Evolutionary conservation across 208 protist genomes (phyloP), one percentile per base, ranked within the genome.

Genomic region (Trypanosoma mega): DNA sequence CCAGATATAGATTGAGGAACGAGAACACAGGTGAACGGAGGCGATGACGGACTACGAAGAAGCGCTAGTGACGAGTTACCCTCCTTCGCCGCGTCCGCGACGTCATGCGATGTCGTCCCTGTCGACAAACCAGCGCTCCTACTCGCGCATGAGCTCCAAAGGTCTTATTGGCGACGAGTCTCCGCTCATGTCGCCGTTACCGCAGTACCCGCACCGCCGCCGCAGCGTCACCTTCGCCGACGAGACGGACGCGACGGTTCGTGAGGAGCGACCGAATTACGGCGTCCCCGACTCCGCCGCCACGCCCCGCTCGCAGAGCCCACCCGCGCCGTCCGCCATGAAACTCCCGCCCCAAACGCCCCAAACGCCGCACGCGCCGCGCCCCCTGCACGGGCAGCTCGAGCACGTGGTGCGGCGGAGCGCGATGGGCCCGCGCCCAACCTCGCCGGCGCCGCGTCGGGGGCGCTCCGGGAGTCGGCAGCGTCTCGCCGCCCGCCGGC

Each of bases 181-280:
- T 12, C 86, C 79, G 21, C 78, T 77, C 36, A 45, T 89, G 44
- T 95, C 89, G 1, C 89, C 89, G 34, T 58, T 95, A 26, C 89
- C 89, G 11, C 78, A 80, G 50, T 91, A 86, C 74, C 80, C 89
- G 12, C 63, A 72, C 30, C 77, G 79, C 8, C 78, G 75, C 7
- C 82, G 89, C 45, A 95, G 89, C 63, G 77, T 95, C 41, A 90
- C 76, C n/a, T 95, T 95, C 63, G 89, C 76, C 9, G 83, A 74
- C 33, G 68, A 62, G 39, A 61, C 63, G 12, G 68, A 55, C 39
- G 34, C 46, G 3, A 49, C 44, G 11, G 58, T 69, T 18, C 76
- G 89, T 16, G 89, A 95, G 68, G 83, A 93, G 68, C 78, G 89
- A 18, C 85, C 88, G 18, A 52, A 74, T 61, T 92, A 91, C 69